phyloP scores from a whole-genome alignment of 352 stramenopile genomes.

The Blastocystis hominis region DNA sequence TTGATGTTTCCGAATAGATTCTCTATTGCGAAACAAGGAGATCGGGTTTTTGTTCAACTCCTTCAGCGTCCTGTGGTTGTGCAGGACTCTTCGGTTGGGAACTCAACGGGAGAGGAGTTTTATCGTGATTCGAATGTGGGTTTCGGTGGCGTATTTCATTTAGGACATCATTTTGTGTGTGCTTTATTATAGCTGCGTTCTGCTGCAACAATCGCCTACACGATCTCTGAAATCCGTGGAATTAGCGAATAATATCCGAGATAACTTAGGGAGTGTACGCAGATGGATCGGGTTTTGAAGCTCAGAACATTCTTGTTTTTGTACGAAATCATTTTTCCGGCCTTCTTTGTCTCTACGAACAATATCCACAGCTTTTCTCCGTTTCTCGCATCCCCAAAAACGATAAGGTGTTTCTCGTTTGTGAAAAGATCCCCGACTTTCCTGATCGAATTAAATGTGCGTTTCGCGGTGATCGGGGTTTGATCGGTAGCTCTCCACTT shows the following conservation, averaged over 20 bases:
- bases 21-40: neutral
- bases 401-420: neutral
- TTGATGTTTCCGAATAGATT: neutral
- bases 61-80: neutral
- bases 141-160: neutral
- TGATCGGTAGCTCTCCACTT: neutral
- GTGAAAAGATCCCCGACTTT: neutral
- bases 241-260: constrained; percentile 7
- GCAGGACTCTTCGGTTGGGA: neutral
- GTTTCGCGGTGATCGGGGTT: neutral
- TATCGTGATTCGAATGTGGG: neutral
- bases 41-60: neutral
- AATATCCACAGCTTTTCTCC: neutral
- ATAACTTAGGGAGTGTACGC: neutral
- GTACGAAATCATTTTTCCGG: neutral
- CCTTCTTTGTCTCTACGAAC: constrained; percentile 3
- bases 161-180: neutral
- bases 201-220: neutral
- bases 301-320: neutral
- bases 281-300: neutral
- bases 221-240: neutral
- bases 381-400: neutral
- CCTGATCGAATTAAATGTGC: neutral
- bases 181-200: neutral
- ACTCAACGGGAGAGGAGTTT: neutral